Percentiles rank a stretch among this genome's conserved stretches.
phyloP scores from a whole-genome alignment of 2,329 filamentous ascomycete species.

The Claviceps lovelessii region DNA sequence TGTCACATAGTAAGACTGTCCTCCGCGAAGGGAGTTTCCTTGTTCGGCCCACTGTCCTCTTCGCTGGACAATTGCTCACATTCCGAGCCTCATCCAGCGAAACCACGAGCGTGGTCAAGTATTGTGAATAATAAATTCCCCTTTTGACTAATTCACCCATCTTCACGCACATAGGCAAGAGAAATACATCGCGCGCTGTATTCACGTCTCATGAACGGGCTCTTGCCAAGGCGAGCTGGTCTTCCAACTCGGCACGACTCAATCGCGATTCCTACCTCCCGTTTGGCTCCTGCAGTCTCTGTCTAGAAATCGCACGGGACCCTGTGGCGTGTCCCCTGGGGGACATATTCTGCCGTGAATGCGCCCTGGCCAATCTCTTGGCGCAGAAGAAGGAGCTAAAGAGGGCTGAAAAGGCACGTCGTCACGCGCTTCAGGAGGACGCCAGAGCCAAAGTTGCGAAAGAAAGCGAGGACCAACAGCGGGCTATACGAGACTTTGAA shows the following conservation, averaged over 20 bases:
- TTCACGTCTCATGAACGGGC: conserved; percentile 87
- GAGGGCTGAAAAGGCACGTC: conserved; percentile 53
- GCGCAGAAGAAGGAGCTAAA: conserved; percentile 86
- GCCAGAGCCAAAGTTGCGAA: conserved; percentile 44
- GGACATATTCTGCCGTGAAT: conserved; percentile 91
- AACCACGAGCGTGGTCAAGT: neutral
- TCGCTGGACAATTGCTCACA: neutral
- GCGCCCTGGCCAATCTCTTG: conserved; percentile 79
- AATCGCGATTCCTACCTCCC: conserved; percentile 82
- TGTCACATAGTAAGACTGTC: conserved; percentile 35
- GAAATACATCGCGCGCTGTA: conserved; percentile 81
- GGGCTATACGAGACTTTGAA: conserved; percentile 72
- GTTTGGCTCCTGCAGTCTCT: conserved; percentile 79
- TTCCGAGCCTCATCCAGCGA: neutral
- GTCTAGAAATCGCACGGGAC: conserved; percentile 64
- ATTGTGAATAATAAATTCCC: neutral
- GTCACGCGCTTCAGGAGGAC: conserved; percentile 46
- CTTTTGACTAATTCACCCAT: neutral
- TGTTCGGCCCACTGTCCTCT: neutral
- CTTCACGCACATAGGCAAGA: conserved; percentile 43
- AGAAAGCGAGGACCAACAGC: conserved; percentile 54
- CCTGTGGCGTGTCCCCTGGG: conserved; percentile 74
- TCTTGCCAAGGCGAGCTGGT: conserved; percentile 70
- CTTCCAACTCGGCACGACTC: conserved; percentile 67
- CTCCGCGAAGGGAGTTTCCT: neutral